These are phyloP conservation scores for Cardiospermum halicacabum DNA, from an alignment of 345 rosid species.

Conservation along the genomic window DNA sequence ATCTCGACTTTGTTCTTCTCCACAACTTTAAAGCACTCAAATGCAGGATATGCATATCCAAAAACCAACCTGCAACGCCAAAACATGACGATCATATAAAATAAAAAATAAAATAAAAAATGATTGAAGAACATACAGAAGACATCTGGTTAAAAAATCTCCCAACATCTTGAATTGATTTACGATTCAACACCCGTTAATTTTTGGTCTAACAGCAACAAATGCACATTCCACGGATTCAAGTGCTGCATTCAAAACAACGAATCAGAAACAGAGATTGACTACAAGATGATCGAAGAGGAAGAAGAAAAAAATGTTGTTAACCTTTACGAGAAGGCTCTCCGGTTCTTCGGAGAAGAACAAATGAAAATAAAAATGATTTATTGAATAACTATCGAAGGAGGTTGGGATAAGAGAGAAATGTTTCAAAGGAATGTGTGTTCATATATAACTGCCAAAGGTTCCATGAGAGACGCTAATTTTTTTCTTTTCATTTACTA, in stretches of 20 bases:
- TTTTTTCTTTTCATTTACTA: not conserved
- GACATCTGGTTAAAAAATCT: constrained; percentile 49
- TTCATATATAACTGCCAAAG: not conserved
- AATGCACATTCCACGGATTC: not conserved
- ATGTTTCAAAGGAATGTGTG: not conserved
- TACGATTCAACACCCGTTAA: not conserved
- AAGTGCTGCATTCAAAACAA: not conserved
- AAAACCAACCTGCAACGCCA: constrained; percentile 51
- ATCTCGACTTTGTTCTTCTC: constrained; percentile 78
- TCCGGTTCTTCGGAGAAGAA: constrained; percentile 18
- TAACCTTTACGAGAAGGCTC: constrained; percentile 23
- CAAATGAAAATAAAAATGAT: constrained; percentile 5
- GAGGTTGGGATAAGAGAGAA: constrained; percentile 29
- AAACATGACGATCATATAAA: not conserved
- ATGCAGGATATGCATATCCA: constrained; percentile 92
- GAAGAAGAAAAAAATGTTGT: constrained; percentile 12
- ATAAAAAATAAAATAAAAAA: not conserved
- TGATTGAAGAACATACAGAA: constrained; percentile 47
- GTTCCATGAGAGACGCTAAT: not conserved
- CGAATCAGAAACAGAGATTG: not conserved
- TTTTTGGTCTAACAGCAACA: constrained; percentile 22
- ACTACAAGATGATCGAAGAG: not conserved
- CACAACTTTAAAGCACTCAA: constrained; percentile 75
- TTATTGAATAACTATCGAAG: not conserved
- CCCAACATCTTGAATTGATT: constrained; percentile 57